phyloP scores from a whole-genome alignment of 805 yeast genomes.

The Ogataea ganodermae region DNA sequence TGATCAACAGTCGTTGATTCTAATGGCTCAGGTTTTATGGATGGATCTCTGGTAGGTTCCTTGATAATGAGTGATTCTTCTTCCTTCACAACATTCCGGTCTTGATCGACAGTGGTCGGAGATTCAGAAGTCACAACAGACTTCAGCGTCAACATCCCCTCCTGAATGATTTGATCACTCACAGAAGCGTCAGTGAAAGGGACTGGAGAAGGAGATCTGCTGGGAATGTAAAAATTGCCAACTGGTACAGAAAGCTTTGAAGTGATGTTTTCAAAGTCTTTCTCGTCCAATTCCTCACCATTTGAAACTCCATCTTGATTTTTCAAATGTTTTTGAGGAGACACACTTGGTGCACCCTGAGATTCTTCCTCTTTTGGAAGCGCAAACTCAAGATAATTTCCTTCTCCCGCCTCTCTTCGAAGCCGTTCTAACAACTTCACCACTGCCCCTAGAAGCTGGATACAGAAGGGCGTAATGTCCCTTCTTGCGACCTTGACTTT shows the following conservation, averaged over 20 bases:
- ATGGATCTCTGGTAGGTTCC: neutral
- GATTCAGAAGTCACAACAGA: neutral
- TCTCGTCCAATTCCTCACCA: neutral
- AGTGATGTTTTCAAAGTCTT: neutral
- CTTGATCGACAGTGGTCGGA: neutral
- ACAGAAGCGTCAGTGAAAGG: neutral
- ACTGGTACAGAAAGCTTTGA: neutral
- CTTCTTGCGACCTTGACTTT: conserved; percentile 49
- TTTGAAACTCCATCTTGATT: neutral
- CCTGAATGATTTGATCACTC: neutral
- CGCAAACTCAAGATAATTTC: conserved; percentile 24
- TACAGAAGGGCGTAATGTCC: conserved; percentile 43
- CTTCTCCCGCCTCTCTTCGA: conserved; percentile 27
- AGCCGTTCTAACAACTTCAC: conserved; percentile 23
- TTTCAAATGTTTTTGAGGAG: neutral
- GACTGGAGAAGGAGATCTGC: neutral
- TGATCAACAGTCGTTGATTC: too few species aligned
- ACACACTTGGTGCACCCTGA: neutral
- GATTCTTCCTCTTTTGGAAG: conserved; percentile 11
- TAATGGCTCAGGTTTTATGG: too few species aligned
- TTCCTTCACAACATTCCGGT: neutral
- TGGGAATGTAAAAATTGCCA: neutral
- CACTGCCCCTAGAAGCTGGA: conserved; percentile 28
- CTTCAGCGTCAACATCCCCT: neutral
- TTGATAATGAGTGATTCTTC: neutral